Percentiles rank a stretch among this genome's conserved stretches.
phyloP scores from a whole-genome alignment of 345 rosid genomes.

The Lumnitzera littorea region DNA sequence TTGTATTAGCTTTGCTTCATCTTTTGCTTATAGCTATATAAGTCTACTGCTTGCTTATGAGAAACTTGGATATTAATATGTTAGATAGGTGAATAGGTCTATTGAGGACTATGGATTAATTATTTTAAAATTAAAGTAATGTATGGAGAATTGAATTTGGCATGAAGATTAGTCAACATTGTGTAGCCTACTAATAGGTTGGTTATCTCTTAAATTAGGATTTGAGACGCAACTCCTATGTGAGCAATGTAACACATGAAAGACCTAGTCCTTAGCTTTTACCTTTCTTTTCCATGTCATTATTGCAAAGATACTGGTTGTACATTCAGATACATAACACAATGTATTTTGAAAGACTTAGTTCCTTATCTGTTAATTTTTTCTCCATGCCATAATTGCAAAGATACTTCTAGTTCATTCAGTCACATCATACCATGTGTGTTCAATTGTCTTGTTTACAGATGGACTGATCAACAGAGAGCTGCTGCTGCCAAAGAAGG shows the following conservation, averaged over 20 bases:
- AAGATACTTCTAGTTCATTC: background rate
- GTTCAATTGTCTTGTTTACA: conserved; percentile 17
- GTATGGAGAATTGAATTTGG: too few relatives aligned
- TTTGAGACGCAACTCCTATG: background rate
- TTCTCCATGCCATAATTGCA: background rate
- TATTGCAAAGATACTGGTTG: background rate
- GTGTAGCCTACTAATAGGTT: too few relatives aligned
- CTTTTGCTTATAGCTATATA: background rate
- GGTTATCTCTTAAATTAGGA: too few relatives aligned
- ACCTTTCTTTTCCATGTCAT: too few relatives aligned
- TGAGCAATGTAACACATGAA: background rate
- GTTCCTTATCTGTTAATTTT: background rate
- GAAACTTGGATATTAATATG: too few relatives aligned
- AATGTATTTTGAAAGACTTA: background rate
- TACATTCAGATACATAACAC: background rate
- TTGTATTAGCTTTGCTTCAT: background rate
- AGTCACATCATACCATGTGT: background rate
- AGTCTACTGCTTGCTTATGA: too few relatives aligned
- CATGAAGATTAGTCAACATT: too few relatives aligned
- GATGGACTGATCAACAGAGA: conserved; percentile 98
- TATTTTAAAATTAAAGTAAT: too few relatives aligned
- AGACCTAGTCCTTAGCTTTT: background rate
- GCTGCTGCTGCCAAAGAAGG: conserved; percentile 89
- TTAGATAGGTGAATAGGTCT: too few relatives aligned
- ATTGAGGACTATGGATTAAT: too few relatives aligned